Conservation (phyloP, 768 basidiomycete genomes). For the Leccinum variicolor region DNA sequence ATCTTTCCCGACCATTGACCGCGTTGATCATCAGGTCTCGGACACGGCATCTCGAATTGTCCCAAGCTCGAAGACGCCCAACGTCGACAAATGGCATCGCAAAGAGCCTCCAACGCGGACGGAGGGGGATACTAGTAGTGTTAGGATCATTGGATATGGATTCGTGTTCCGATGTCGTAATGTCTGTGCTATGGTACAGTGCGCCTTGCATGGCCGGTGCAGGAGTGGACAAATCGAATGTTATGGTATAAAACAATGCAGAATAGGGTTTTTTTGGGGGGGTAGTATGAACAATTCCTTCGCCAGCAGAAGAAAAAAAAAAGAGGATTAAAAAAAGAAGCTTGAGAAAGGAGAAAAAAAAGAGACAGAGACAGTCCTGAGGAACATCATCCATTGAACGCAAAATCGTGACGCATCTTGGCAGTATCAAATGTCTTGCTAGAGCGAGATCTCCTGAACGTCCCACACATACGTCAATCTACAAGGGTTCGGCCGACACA, state of each 20-base stretch:
- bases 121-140: slow-evolving; percentile 38
- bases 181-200: slow-evolving; percentile 10
- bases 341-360: background rate
- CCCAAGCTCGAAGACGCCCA: slow-evolving; percentile 96
- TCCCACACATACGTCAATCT: background rate
- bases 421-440: slow-evolving; percentile 19
- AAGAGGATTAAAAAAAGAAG: background rate
- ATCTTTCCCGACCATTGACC: background rate
- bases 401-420: slow-evolving; percentile 32
- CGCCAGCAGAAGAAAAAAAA: background rate
- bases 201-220: background rate
- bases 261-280: background rate
- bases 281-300: slow-evolving; percentile 4
- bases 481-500: background rate
- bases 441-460: background rate
- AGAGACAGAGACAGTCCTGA: background rate
- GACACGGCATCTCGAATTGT: slow-evolving; percentile 91
- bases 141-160: background rate
- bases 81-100: slow-evolving; percentile 85
- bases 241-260: slow-evolving; percentile 8
- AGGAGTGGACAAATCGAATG: background rate
- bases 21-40: slow-evolving; percentile 63
- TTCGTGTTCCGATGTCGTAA: background rate
- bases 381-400: slow-evolving; percentile 22
- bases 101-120: slow-evolving; percentile 64